Evolutionary conservation across 2,329 filamentous ascomycete species (phyloP), one percentile per base, ranked within the genome.

Genomic region (Alternaria burnsii): DNA sequence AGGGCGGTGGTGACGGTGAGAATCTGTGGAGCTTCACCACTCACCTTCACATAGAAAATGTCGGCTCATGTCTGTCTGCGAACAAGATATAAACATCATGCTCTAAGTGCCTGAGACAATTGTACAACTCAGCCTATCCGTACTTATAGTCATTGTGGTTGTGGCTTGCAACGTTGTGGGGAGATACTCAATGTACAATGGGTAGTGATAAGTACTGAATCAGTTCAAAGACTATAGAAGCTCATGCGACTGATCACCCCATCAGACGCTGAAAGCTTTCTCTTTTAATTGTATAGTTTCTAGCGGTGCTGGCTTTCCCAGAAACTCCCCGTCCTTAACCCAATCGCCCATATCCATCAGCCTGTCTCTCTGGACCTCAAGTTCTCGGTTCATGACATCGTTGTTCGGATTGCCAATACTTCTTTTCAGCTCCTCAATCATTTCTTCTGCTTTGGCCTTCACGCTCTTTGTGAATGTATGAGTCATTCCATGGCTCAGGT

Each of bases 391-490:
- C 53, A 74, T 63, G 38, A 66, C 58, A 47, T 61, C 63, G 36
- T 57, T 67, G 52, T 66, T 60, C 32, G 63, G 67, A 52, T 67
- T 70, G 30, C 68, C 71, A n/a, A 75, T 53, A 26, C 59, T 66
- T 38, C 56, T 58, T 53, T 63, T 66, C 18, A 72, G 41, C 34
- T 63, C 69, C 28, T 66, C 63, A 44, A 64, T 69, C 69, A 68
- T 70, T 59, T 80, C 79, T 42, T 77, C 72, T 54, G 71, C 75
- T 66, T 80, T 81, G 50, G 58, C 68, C 56, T 70, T 71, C 46
- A 82, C 78, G 52, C 76, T 78, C 58, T 71, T 74, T 28, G 78
- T 72, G 70, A 84, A 83, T 11, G 71, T 61, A 55, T 78, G 82
- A 3, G 75, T 71, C 18, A 66, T 64, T 0, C 83, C 83, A 70